Evolutionary conservation across 805 yeast genomes (phyloP), one percentile per base, ranked within the genome.

Genomic region (Maudiozyma pseudohumilis): DNA sequence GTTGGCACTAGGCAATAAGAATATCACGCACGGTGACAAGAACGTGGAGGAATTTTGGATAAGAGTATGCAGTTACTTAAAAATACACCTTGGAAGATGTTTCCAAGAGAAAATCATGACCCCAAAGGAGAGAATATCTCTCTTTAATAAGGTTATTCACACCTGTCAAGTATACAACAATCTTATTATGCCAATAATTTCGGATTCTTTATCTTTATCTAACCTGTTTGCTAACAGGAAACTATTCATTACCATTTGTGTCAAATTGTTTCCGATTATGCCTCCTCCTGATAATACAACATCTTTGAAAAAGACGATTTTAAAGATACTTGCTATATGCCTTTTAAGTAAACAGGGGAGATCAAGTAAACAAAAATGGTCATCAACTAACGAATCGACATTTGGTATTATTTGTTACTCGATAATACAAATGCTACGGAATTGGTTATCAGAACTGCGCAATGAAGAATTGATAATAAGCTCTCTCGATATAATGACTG

Each of bases 301-400:
- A 2, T 21, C 19, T 16, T 35, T 46, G 16, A 41, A 40, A 27
- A 46, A 40, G 13, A 31, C n/a, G 6, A 5, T 47, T 4, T 29
- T 44, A 25, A 38, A 43, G 21, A 30, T 49, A 10, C 25, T 52
- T 8, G 48, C 49, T 2, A 39, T 41, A 9, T 46, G 51, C 29
- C 41, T 47, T 32, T 40, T 52, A n/a, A 36, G 40, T 17, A 36
- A 42, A 17, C n/a, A 34, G 6, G 29, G 27, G 6, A 23, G 28
- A 17, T 15, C 20, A 19, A n/a, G 28, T 23, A 13, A 26, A 3
- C 5, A 10, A 23, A 16, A 17, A 13, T n/a, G 32, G 26, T 3
- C 16, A 2, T 27, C 34, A 1, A 22, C 28, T 5, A n/a, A 22
- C 21, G 23, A 21, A 16, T 31, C 40, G 5, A 37, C 35, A 7